phyloP scores from a whole-genome alignment of 495 filamentous ascomycete genomes.

The Neurospora sp. region DNA sequence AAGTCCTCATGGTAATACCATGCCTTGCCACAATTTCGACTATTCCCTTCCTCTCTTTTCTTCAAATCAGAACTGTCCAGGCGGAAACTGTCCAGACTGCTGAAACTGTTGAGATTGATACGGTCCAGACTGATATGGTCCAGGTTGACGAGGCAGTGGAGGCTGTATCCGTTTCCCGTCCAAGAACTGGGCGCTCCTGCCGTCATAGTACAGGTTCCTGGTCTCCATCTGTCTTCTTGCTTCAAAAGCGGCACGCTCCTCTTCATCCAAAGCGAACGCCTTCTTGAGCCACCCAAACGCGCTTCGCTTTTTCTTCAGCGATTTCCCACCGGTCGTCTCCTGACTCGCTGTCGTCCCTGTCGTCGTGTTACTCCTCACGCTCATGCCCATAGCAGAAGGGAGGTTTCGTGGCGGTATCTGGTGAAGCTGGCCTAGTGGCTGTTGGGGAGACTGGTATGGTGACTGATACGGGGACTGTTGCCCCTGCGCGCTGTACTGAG shows the following conservation, averaged over 20 bases:
- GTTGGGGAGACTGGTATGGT: not conserved
- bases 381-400: slow-evolving; percentile 43
- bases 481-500: not conserved
- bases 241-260: slow-evolving; percentile 43
- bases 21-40: not conserved
- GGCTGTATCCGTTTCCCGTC: slow-evolving; percentile 30
- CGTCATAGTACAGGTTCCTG: slow-evolving; percentile 32
- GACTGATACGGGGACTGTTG: not conserved
- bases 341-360: slow-evolving; percentile 19
- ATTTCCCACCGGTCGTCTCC: slow-evolving; percentile 11
- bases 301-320: slow-evolving; percentile 48
- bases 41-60: not conserved
- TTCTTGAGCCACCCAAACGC: slow-evolving; percentile 52
- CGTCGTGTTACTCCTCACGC: slow-evolving; percentile 35
- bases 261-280: slow-evolving; percentile 45
- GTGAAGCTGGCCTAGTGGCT: slow-evolving; percentile 13
- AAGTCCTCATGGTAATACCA: too few species aligned
- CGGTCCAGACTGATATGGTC: not conserved
- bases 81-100: not conserved
- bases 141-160: not conserved
- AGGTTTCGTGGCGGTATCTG: slow-evolving; percentile 28
- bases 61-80: not conserved
- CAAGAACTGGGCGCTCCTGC: slow-evolving; percentile 30
- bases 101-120: not conserved
- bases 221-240: slow-evolving; percentile 29